A percentile compares a stretch with the other conserved stretches of the same genome.
Evolutionary conservation across 257 asterid species (phyloP).

Genomic region (Solanum sejunctum): DNA sequence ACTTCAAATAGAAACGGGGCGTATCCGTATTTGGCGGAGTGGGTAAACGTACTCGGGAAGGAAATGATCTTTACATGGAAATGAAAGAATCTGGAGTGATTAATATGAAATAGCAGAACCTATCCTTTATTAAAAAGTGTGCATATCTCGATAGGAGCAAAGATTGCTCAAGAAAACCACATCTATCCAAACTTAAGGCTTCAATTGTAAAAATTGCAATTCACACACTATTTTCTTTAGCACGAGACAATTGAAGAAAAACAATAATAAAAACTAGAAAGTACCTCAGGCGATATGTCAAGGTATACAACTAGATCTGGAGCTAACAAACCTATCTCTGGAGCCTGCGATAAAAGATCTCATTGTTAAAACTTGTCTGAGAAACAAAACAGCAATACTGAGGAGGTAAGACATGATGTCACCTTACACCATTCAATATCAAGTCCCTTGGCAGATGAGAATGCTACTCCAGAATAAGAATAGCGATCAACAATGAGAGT

Average conservation of each 20-base stretch:
- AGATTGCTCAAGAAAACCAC: not conserved
- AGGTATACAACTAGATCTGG: conserved; percentile 88
- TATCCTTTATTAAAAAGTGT: not conserved
- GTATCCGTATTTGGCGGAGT: too few relatives aligned
- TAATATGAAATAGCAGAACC: not conserved
- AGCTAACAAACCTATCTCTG: conserved; percentile 79
- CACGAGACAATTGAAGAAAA: not conserved
- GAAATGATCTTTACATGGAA: too few relatives aligned
- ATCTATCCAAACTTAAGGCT: not conserved
- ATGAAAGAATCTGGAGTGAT: too few relatives aligned
- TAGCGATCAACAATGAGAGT: conserved; percentile 73
- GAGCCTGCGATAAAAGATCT: conserved; percentile 39
- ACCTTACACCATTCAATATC: conserved; percentile 85
- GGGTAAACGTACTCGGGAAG: too few relatives aligned
- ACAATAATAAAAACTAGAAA: not conserved
- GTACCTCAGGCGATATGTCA: conserved; percentile 85
- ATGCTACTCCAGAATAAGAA: conserved; percentile 81
- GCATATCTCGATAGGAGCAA: not conserved
- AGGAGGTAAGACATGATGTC: not conserved
- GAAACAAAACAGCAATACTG: not conserved
- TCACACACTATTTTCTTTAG: not conserved
- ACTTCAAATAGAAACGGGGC: not conserved
- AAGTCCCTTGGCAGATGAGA: conserved; percentile 84
- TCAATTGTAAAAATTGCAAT: not conserved
- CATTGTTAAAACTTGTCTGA: not conserved